phyloP scores from a whole-genome alignment of 495 filamentous ascomycete species.

The Beverwykella pulmonaria region DNA sequence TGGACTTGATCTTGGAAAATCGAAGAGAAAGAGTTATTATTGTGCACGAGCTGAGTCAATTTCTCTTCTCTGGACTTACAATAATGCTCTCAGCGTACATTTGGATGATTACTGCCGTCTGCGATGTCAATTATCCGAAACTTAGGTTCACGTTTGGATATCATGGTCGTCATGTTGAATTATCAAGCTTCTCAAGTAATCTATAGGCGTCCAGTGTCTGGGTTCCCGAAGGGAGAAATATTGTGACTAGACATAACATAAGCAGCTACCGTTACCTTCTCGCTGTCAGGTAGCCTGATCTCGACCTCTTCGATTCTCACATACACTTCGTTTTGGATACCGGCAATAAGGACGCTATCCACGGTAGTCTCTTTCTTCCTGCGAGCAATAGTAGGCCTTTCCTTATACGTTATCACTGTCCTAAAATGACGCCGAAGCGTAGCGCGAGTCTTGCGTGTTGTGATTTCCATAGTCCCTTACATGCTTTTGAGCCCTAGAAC shows the following conservation, averaged over 20 bases:
- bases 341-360: slow-evolving; percentile 8
- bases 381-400: slow-evolving; percentile 2
- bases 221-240: not conserved
- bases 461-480: not conserved
- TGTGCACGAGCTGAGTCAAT: no score
- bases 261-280: slow-evolving; percentile 5
- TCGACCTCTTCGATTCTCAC: slow-evolving; percentile 9
- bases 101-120: no score
- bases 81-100: no score
- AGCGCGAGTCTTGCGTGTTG: slow-evolving; percentile 13
- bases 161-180: not conserved
- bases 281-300: not conserved
- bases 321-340: not conserved
- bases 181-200: slow-evolving; percentile 2
- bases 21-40: no score
- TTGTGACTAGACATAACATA: slow-evolving; percentile 11
- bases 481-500: not conserved
- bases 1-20: no score
- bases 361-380: slow-evolving; percentile 4
- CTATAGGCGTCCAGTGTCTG: slow-evolving; percentile 4
- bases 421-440: slow-evolving; percentile 17
- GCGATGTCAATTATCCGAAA: no score
- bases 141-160: no score
- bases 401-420: slow-evolving; percentile 1
- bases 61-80: no score